Conservation (phyloP, 768 basidiomycete species). For the Lactarius deliciosus region DNA sequence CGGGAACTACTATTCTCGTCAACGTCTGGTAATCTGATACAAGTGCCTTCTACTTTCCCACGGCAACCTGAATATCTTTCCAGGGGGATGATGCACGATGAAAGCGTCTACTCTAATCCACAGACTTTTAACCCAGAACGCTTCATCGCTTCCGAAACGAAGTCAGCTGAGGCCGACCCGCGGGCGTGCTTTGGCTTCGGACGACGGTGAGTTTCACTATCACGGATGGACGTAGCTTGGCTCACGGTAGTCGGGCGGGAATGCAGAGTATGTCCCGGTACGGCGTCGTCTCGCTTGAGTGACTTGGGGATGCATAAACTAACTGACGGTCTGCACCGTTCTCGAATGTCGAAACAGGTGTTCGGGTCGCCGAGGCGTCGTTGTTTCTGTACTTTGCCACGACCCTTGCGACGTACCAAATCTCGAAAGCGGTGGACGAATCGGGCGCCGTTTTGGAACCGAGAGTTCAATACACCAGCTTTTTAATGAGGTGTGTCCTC, state of each 20-base stretch:
- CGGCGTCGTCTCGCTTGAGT: not conserved
- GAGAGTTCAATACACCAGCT: constrained; percentile 30
- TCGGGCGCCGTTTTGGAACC: constrained; percentile 35
- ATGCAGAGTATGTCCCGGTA: constrained; percentile 2
- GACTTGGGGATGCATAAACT: not conserved
- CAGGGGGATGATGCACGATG: constrained; percentile 39
- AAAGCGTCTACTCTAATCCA: constrained; percentile 37
- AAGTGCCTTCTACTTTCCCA: not conserved
- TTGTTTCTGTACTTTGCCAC: constrained; percentile 36
- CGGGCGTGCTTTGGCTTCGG: constrained; percentile 37
- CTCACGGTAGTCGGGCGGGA: not conserved
- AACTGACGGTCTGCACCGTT: not conserved
- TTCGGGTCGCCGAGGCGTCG: constrained; percentile 35
- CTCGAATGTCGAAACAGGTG: not conserved
- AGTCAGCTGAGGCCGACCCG: constrained; percentile 32
- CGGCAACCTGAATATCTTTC: not conserved
- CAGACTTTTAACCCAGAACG: constrained; percentile 38
- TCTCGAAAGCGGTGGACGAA: constrained; percentile 33
- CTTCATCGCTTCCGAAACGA: constrained; percentile 31
- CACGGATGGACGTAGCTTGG: not conserved
- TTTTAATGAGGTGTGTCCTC: constrained; percentile 33
- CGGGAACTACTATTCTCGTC: constrained; percentile 24
- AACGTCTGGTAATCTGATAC: constrained; percentile 21
- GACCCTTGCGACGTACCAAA: constrained; percentile 36
- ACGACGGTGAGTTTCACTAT: constrained; percentile 28